Conservation (phyloP, 345 rosid genomes). For the Eucalyptus lansdowneana region DNA sequence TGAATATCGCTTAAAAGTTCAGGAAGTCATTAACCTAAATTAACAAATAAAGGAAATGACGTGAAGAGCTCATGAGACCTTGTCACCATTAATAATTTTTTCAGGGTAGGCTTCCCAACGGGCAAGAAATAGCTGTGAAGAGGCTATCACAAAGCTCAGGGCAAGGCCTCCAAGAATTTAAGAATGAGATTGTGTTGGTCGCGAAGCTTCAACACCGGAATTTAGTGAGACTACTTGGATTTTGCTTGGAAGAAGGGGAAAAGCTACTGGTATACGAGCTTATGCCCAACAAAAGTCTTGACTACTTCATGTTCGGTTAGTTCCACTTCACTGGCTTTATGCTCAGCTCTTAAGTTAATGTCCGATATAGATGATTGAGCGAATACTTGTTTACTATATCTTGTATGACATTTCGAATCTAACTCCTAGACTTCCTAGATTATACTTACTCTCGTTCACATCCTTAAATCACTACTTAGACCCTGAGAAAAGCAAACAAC, state of each 20-base stretch:
- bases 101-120: slow-evolving; percentile 5
- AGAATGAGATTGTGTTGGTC: not conserved
- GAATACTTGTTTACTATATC: not conserved
- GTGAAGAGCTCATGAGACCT: not conserved
- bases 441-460: not conserved
- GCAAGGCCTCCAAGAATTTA: slow-evolving; percentile 19
- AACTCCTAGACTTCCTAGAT: not conserved
- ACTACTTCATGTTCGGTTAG: not conserved
- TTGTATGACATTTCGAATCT: not conserved
- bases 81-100: not conserved
- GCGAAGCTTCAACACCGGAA: not conserved
- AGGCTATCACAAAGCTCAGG: slow-evolving; percentile 10
- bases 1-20: no score
- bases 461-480: not conserved
- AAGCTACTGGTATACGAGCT: not conserved
- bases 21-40: no score
- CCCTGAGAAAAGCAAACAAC: not conserved
- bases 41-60: not conserved
- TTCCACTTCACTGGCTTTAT: not conserved
- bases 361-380: not conserved
- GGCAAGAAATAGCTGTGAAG: slow-evolving; percentile 22
- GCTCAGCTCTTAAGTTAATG: not conserved
- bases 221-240: not conserved
- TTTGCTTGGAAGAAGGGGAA: not conserved
- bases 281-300: not conserved